Evolutionary conservation across 495 filamentous ascomycete species (phyloP).

Genomic region (Tuber magnatum): DNA sequence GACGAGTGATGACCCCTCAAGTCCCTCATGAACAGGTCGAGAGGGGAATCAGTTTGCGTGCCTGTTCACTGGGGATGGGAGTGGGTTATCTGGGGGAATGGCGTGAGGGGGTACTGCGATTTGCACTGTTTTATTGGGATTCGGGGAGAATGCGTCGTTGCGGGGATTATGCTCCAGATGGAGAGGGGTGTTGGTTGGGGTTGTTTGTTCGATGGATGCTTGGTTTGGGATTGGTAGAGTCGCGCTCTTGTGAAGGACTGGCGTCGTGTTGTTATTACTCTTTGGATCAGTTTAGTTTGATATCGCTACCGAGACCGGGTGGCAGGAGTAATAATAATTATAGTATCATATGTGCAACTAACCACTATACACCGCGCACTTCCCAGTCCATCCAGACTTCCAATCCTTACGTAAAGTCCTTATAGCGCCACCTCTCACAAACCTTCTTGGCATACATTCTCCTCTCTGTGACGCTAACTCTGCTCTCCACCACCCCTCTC

Average conservation of each 20-base stretch:
- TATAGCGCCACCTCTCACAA: slow-evolving; percentile 94
- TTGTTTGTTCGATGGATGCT: no score
- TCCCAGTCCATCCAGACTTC: not conserved
- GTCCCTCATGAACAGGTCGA: no score
- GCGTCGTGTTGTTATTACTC: not conserved
- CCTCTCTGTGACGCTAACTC: slow-evolving; percentile 65
- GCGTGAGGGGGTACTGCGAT: no score
- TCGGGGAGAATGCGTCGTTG: no score
- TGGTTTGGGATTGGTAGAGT: not conserved
- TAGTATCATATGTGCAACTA: not conserved
- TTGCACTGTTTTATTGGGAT: no score
- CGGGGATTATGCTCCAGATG: no score
- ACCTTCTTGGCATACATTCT: slow-evolving; percentile 69
- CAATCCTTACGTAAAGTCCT: slow-evolving; percentile 68
- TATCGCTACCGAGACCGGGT: not conserved
- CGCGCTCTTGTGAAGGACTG: not conserved
- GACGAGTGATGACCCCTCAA: no score
- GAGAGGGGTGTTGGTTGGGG: no score
- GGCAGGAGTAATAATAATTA: not conserved
- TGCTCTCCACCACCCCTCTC: slow-evolving; percentile 76
- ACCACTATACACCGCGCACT: not conserved
- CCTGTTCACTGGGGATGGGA: no score
- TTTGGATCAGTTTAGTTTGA: not conserved
- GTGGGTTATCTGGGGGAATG: no score
- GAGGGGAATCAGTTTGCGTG: no score